phyloP scores from a whole-genome alignment of 805 yeast species.

The Hemisphaericaspora nanyangensis region DNA sequence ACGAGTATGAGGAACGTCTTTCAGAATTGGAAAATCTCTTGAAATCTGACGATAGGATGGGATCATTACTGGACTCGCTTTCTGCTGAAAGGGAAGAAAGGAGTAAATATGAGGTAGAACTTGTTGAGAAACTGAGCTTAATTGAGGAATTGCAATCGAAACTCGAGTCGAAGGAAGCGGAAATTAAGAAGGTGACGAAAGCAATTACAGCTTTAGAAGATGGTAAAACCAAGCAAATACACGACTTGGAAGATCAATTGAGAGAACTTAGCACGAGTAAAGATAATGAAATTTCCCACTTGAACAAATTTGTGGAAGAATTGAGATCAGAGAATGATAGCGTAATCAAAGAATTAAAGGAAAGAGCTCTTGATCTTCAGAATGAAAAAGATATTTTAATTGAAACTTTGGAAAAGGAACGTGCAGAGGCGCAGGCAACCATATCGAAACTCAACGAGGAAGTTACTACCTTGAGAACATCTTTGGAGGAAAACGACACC shows the following conservation, averaged over 20 bases:
- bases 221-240: neutral
- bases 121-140: constrained; percentile 1
- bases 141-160: constrained; percentile 3
- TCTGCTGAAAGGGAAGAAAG: neutral
- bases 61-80: neutral
- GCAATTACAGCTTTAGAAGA: constrained; percentile 5
- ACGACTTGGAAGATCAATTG: neutral
- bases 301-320: neutral
- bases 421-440: neutral
- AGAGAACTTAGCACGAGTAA: neutral
- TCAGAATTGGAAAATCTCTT: neutral
- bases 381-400: neutral
- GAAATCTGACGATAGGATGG: neutral
- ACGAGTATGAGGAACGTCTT: neutral
- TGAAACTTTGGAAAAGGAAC: constrained; percentile 3
- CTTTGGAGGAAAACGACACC: constrained; percentile 28
- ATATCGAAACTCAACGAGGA: neutral
- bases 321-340: neutral
- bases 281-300: neutral
- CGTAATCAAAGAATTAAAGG: neutral
- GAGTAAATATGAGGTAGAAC: neutral
- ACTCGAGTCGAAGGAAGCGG: constrained; percentile 1
- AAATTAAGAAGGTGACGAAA: neutral
- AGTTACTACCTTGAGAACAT: neutral
- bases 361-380: neutral